Percentiles rank a stretch among this genome's conserved stretches.
Conservation (phyloP, 2,329 filamentous ascomycete species). For the Claviceps quebecensis region DNA sequence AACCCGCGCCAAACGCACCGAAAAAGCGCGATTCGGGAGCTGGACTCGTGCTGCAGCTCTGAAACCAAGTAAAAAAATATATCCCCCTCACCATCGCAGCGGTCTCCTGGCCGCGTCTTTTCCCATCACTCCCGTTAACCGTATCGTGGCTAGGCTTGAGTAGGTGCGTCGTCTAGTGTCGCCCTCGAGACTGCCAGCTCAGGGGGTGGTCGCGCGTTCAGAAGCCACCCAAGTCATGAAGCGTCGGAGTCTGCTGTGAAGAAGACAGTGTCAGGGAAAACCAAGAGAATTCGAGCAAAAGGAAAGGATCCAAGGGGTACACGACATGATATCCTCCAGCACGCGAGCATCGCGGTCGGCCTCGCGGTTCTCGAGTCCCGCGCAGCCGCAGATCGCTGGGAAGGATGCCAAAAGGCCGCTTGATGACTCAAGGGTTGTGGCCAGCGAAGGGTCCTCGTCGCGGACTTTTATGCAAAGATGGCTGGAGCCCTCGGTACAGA, state of each 20-base stretch:
- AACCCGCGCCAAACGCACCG: slow-evolving; percentile 17
- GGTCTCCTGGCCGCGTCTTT: slow-evolving; percentile 1
- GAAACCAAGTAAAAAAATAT: slow-evolving; percentile 14
- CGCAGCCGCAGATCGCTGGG: slow-evolving; percentile 17
- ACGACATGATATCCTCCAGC: slow-evolving; percentile 27
- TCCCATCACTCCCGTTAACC: slow-evolving; percentile 6
- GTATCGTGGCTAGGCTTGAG: slow-evolving; percentile 12
- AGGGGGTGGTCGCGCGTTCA: background rate
- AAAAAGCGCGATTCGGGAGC: slow-evolving; percentile 18
- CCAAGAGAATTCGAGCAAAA: background rate
- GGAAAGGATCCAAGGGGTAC: slow-evolving; percentile 1
- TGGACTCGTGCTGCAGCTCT: slow-evolving; percentile 19
- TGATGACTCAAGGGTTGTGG: slow-evolving; percentile 23
- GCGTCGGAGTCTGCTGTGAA: background rate
- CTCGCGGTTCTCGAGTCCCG: slow-evolving; percentile 41
- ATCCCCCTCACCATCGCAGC: background rate
- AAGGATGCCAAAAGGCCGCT: slow-evolving; percentile 15
- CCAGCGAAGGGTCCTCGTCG: slow-evolving; percentile 21
- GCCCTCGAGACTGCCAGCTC: slow-evolving; percentile 8
- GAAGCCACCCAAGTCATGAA: background rate
- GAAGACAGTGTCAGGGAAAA: background rate
- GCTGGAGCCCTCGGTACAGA: slow-evolving; percentile 44
- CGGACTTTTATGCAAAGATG: slow-evolving; percentile 40
- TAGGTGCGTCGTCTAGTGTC: slow-evolving; percentile 15
- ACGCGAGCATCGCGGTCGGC: slow-evolving; percentile 34